phyloP scores from a whole-genome alignment of 2,329 filamentous ascomycete species.

The Epichloe sibirici region DNA sequence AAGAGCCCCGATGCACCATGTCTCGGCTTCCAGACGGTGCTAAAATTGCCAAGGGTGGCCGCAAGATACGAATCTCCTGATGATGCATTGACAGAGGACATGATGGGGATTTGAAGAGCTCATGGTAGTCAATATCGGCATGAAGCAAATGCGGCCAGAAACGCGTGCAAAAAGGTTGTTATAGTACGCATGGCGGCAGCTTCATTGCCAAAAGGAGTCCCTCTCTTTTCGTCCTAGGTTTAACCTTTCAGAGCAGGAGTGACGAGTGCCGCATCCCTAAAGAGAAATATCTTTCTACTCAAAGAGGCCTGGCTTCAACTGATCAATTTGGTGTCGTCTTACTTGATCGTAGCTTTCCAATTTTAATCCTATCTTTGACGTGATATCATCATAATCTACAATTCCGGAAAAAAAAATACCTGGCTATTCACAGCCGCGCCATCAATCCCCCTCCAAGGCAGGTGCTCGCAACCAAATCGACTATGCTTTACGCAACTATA shows the following conservation, averaged over 20 bases:
- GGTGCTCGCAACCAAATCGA: neutral
- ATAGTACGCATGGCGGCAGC: neutral
- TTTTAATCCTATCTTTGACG: neutral
- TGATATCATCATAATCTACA: slow-evolving; percentile 8
- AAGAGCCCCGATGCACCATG: slow-evolving; percentile 72
- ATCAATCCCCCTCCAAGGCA: neutral
- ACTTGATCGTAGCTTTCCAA: neutral
- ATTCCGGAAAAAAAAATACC: neutral
- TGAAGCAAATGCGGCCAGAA: neutral
- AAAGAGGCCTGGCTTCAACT: neutral
- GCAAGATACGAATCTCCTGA: slow-evolving; percentile 30
- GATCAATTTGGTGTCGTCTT: neutral
- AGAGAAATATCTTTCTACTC: neutral
- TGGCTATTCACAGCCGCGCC: too few relatives aligned
- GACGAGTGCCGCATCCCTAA: neutral
- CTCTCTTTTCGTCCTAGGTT: neutral
- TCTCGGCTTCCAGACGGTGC: slow-evolving; percentile 52
- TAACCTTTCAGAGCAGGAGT: neutral
- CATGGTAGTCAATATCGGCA: neutral
- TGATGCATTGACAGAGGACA: neutral
- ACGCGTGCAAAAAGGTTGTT: neutral
- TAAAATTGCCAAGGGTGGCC: slow-evolving; percentile 42
- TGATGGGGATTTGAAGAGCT: neutral
- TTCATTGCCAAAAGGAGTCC: neutral
- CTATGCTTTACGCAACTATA: neutral